These are phyloP conservation scores for Plasmodium coatneyi DNA, from an alignment of 169 alveolate species.

Conservation along the genomic window DNA sequence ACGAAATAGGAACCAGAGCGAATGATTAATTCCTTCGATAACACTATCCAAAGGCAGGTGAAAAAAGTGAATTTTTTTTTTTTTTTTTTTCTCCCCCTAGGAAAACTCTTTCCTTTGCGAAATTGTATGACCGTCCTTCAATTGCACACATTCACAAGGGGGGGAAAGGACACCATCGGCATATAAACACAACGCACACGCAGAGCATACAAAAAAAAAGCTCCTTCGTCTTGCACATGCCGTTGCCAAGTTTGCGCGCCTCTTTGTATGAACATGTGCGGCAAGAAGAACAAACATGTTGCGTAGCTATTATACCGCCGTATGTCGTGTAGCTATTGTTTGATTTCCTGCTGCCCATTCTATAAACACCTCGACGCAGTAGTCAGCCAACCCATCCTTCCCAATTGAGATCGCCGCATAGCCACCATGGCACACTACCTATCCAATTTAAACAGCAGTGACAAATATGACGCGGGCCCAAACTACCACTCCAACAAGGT, in stretches of 20 bases:
- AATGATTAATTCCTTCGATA: neutral
- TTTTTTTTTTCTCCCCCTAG: neutral
- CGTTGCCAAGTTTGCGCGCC: neutral
- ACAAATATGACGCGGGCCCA: constrained; percentile 24
- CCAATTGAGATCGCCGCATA: neutral
- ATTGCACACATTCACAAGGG: neutral
- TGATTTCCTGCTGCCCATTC: neutral
- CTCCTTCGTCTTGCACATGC: neutral
- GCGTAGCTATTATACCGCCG: neutral
- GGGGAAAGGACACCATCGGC: neutral
- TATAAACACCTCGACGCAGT: neutral
- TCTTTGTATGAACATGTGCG: neutral
- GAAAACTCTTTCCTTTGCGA: neutral
- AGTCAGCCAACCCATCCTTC: neutral
- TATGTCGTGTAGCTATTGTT: neutral
- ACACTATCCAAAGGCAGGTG: neutral
- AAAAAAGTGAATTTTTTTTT: neutral
- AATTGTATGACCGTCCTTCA: neutral
- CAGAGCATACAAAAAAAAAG: neutral
- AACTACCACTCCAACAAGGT: constrained; percentile 58
- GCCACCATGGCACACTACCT: constrained; percentile 62
- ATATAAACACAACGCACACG: neutral
- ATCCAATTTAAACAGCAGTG: constrained; percentile 56
- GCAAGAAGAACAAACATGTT: neutral
- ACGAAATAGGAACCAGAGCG: neutral